Conservation (phyloP, 148 eudicot genomes). For the Cornus florida region DNA sequence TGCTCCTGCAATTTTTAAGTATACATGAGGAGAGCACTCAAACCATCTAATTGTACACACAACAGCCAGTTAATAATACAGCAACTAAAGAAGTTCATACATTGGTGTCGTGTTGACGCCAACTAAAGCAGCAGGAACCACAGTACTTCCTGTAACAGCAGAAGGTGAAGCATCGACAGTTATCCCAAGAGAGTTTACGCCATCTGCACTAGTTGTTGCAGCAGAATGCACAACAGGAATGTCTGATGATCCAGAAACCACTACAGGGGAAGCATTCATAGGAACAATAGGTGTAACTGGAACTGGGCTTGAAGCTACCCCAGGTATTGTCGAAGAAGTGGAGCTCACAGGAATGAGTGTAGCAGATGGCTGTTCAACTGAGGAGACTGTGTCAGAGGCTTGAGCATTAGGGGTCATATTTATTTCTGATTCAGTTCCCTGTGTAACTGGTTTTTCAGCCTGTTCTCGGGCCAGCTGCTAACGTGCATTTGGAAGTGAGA, state of each 20-base stretch:
- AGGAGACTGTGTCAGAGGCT: slow-evolving; percentile 28
- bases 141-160: slow-evolving; percentile 40
- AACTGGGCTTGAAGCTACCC: slow-evolving; percentile 49
- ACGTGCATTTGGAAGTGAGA: slow-evolving; percentile 14
- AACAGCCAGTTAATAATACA: slow-evolving; percentile 7
- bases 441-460: slow-evolving; percentile 61
- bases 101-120: slow-evolving; percentile 25
- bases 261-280: slow-evolving; percentile 42
- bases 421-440: slow-evolving; percentile 35
- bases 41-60: background rate
- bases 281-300: slow-evolving; percentile 41
- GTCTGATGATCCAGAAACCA: slow-evolving; percentile 45
- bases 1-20: slow-evolving; percentile 39
- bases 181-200: slow-evolving; percentile 10
- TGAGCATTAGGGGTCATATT: slow-evolving; percentile 28
- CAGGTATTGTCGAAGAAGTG: slow-evolving; percentile 34
- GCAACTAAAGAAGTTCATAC: slow-evolving; percentile 32
- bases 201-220: no score
- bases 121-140: slow-evolving; percentile 24
- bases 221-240: slow-evolving; percentile 5
- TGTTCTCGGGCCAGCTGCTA: slow-evolving; percentile 90
- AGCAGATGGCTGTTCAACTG: slow-evolving; percentile 48
- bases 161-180: slow-evolving; percentile 38
- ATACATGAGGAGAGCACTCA: background rate
- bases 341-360: slow-evolving; percentile 36